Percentiles rank a stretch among this genome's conserved stretches.
phyloP scores from a whole-genome alignment of 2,329 filamentous ascomycete genomes.

The Pseudocercospora vitis region DNA sequence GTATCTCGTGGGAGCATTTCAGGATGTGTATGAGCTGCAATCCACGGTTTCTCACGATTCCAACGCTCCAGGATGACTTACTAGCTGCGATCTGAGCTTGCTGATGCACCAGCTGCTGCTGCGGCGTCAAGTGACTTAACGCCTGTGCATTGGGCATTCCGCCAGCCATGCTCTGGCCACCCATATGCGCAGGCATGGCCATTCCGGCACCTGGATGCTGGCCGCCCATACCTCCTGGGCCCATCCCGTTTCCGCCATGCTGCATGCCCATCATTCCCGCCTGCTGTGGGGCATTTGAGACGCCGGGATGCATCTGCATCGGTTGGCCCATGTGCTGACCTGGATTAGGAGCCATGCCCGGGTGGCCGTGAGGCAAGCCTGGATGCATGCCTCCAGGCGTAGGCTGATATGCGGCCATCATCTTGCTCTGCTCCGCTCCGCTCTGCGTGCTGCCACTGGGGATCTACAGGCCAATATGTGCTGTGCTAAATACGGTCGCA shows the following conservation, averaged over 20 bases:
- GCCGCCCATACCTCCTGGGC: slow-evolving; percentile 35
- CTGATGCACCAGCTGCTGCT: slow-evolving; percentile 53
- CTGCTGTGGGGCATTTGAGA: slow-evolving; percentile 68
- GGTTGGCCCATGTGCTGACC: slow-evolving; percentile 69
- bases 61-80: slow-evolving; percentile 32
- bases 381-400: slow-evolving; percentile 67
- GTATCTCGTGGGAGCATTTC: no score
- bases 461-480: slow-evolving; percentile 35
- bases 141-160: slow-evolving; percentile 63
- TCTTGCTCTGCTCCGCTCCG: slow-evolving; percentile 44
- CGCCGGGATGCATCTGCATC: slow-evolving; percentile 68
- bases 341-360: slow-evolving; percentile 65
- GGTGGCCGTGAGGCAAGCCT: slow-evolving; percentile 64
- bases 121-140: slow-evolving; percentile 69
- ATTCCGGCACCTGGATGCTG: slow-evolving; percentile 38
- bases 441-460: slow-evolving; percentile 11
- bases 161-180: slow-evolving; percentile 47
- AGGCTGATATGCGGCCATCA: slow-evolving; percentile 72
- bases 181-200: slow-evolving; percentile 38
- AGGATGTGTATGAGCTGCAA: no score
- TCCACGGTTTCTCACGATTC: background rate
- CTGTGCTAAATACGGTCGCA: slow-evolving; percentile 11
- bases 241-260: slow-evolving; percentile 60
- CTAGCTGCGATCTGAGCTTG: slow-evolving; percentile 33
- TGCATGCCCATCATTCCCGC: slow-evolving; percentile 77